These are phyloP conservation scores for Chalciporus pseudorubinellus DNA, from an alignment of 768 basidiomycete species.

Conservation along the genomic window DNA sequence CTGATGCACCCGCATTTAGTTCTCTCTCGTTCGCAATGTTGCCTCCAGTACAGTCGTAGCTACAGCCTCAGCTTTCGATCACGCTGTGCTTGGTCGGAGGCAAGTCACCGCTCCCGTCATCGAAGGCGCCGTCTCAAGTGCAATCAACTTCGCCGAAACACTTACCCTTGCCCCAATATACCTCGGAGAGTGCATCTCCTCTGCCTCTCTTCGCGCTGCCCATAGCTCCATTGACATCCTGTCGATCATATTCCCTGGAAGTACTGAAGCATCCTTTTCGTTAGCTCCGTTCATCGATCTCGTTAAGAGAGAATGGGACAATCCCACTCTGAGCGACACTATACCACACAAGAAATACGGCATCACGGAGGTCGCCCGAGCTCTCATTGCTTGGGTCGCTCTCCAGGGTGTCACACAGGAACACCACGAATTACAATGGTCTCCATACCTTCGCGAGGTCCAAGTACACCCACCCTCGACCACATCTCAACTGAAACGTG, in stretches of 20 bases:
- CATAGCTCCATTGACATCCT: conserved; percentile 75
- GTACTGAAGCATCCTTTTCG: conserved; percentile 79
- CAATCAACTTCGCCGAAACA: conserved; percentile 64
- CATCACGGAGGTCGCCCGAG: conserved; percentile 62
- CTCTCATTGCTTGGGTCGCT: conserved; percentile 76
- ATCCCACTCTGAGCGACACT: conserved; percentile 48
- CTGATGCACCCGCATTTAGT: conserved; percentile 42
- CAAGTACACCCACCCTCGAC: conserved; percentile 50
- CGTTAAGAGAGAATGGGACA: conserved; percentile 75
- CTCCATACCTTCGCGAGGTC: conserved; percentile 63
- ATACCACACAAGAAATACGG: conserved; percentile 62
- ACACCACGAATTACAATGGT: conserved; percentile 74
- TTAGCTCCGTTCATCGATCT: conserved; percentile 76
- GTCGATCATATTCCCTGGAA: conserved; percentile 68
- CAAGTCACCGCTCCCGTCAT: conserved; percentile 57
- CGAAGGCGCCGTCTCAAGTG: conserved; percentile 56
- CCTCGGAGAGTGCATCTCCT: conserved; percentile 72
- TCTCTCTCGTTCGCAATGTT: conserved; percentile 62
- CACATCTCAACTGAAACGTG: conserved; percentile 30
- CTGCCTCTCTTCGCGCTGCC: conserved; percentile 70
- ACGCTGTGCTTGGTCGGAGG: conserved; percentile 62
- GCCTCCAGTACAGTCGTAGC: conserved; percentile 56
- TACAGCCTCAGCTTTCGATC: conserved; percentile 60
- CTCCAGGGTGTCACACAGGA: conserved; percentile 80
- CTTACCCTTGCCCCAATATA: conserved; percentile 73